phyloP scores from a whole-genome alignment of 1,284 basidiomycete genomes.

The Puccinia triticina region DNA sequence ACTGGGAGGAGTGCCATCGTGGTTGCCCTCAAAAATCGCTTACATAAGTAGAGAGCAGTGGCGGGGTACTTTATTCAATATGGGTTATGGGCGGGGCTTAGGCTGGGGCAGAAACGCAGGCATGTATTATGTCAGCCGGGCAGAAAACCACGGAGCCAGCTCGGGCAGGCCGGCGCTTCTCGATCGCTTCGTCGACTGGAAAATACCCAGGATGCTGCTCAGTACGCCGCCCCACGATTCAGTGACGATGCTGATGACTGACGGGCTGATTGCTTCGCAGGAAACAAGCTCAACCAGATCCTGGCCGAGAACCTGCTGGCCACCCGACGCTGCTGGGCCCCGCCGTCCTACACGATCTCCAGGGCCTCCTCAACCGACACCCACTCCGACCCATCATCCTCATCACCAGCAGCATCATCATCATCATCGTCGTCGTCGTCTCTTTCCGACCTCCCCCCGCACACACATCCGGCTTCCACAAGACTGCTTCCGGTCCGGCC shows the following conservation, averaged over 20 bases:
- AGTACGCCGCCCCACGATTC: too few relatives aligned
- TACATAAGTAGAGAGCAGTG: too few relatives aligned
- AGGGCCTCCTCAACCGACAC: neutral
- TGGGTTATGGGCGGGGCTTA: too few relatives aligned
- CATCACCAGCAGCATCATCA: neutral
- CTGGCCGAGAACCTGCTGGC: neutral
- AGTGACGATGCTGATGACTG: too few relatives aligned
- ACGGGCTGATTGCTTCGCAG: neutral
- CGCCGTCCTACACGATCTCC: neutral
- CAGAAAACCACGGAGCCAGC: too few relatives aligned
- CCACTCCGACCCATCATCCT: neutral
- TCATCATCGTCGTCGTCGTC: neutral
- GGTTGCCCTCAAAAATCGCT: too few relatives aligned
- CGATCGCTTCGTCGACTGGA: too few relatives aligned
- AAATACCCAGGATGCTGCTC: too few relatives aligned
- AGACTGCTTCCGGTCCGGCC: constrained; percentile 1
- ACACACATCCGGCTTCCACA: neutral
- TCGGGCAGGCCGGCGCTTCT: too few relatives aligned
- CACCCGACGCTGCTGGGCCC: neutral
- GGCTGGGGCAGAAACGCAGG: neutral
- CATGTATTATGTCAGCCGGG: too few relatives aligned
- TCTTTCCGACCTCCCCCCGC: neutral
- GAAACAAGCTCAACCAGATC: constrained; percentile 7
- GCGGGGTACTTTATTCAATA: too few relatives aligned
- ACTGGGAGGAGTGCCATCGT: neutral